A percentile compares a stretch with the other conserved stretches of the same genome.
Evolutionary conservation across 2,329 filamentous ascomycete species (phyloP).

Genomic region (Paramyrothecium roridum): DNA sequence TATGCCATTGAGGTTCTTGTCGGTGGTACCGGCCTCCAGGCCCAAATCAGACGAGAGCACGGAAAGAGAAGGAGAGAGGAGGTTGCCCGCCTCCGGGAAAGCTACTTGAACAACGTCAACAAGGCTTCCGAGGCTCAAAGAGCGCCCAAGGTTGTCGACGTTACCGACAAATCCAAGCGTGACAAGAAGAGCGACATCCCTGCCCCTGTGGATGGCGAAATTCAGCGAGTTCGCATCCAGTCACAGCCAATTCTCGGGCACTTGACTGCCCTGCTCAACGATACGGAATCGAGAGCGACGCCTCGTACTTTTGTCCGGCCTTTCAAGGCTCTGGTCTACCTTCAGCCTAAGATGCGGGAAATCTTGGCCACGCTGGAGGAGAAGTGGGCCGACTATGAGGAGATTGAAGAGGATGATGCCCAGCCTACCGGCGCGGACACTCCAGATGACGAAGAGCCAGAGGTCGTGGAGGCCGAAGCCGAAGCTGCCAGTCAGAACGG

Average conservation of each 20-base stretch:
- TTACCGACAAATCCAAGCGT: slow-evolving; percentile 13
- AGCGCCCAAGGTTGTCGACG: slow-evolving; percentile 4
- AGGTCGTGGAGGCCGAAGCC: slow-evolving; percentile 22
- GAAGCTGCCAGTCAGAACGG: background rate
- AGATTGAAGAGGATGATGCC: slow-evolving; percentile 16
- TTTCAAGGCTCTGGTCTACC: slow-evolving; percentile 36
- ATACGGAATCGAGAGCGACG: slow-evolving; percentile 28
- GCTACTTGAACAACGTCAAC: slow-evolving; percentile 15
- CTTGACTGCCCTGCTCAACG: slow-evolving; percentile 30
- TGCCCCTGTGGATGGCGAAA: slow-evolving; percentile 17
- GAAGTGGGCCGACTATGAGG: slow-evolving; percentile 36
- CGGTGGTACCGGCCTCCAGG: slow-evolving; percentile 26
- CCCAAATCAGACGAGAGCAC: slow-evolving; percentile 36
- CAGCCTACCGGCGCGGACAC: slow-evolving; percentile 18
- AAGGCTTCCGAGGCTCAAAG: background rate
- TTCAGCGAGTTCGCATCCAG: slow-evolving; percentile 36
- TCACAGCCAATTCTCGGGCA: slow-evolving; percentile 37
- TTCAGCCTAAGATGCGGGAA: slow-evolving; percentile 37
- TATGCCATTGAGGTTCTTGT: slow-evolving; percentile 38
- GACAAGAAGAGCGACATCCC: slow-evolving; percentile 20
- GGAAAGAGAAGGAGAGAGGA: slow-evolving; percentile 31
- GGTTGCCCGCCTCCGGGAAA: slow-evolving; percentile 28
- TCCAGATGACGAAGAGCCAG: slow-evolving; percentile 15
- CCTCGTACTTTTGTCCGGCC: slow-evolving; percentile 37
- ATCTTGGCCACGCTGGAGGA: slow-evolving; percentile 34